Evolutionary conservation across 371 early-diverging fungal species (phyloP).

Genomic region (Lichtheimia hyalospora): DNA sequence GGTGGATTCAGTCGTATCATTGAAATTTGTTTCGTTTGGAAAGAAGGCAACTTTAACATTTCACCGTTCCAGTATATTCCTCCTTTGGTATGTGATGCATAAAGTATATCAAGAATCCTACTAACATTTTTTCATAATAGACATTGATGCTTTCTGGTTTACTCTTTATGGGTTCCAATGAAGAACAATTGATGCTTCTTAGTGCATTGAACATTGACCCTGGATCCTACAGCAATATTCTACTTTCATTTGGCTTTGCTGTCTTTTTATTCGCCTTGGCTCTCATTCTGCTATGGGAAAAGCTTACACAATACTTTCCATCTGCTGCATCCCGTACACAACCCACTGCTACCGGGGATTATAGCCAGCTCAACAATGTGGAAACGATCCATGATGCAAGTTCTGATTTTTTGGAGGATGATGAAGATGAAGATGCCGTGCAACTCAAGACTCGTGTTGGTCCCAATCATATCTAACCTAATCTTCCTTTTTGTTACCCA

Average conservation of each 20-base stretch:
- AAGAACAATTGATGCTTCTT: slow-evolving; percentile 54
- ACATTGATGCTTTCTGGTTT: slow-evolving; percentile 58
- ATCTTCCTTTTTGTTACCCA: slow-evolving; percentile 1
- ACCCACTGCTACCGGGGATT: slow-evolving; percentile 2
- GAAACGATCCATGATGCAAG: slow-evolving; percentile 16
- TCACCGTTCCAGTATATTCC: slow-evolving; percentile 50
- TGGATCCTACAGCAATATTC: slow-evolving; percentile 56
- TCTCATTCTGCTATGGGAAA: slow-evolving; percentile 50
- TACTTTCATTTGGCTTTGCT: slow-evolving; percentile 61
- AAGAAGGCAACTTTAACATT: slow-evolving; percentile 35
- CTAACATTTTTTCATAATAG: slow-evolving; percentile 13
- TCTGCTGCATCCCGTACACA: slow-evolving; percentile 4
- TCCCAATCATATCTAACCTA: background rate
- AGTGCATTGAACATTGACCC: slow-evolving; percentile 45
- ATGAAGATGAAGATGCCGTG: slow-evolving; percentile 17
- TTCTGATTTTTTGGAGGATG: slow-evolving; percentile 16
- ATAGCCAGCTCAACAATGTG: slow-evolving; percentile 6
- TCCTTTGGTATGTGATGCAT: slow-evolving; percentile 37
- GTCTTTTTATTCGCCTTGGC: slow-evolving; percentile 53
- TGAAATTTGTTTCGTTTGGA: slow-evolving; percentile 60
- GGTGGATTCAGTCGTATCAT: slow-evolving; percentile 61
- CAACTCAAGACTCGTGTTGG: slow-evolving; percentile 7
- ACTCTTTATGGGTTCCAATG: slow-evolving; percentile 66
- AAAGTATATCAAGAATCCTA: background rate
- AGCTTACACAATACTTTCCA: slow-evolving; percentile 27